Conservation (phyloP, 345 rosid genomes). For the Eucalyptus tenuipes region DNA sequence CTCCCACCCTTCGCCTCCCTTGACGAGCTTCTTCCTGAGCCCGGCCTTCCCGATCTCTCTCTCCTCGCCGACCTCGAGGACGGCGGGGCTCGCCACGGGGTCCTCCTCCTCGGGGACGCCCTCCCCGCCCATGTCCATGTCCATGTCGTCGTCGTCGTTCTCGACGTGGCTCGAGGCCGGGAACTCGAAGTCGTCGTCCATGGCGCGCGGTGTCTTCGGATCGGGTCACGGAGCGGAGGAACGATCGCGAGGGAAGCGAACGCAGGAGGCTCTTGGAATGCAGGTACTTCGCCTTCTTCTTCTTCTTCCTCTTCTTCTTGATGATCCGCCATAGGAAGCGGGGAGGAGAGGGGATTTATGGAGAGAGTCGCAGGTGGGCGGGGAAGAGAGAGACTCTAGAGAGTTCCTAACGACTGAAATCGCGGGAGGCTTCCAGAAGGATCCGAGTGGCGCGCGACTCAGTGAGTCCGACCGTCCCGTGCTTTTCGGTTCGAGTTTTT, state of each 20-base stretch:
- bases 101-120: conserved; percentile 7
- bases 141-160: conserved; percentile 1
- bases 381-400: neutral
- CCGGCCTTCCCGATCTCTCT: conserved; percentile 37
- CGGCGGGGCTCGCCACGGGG: neutral
- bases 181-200: conserved; percentile 34
- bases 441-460: neutral
- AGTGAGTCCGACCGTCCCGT: neutral
- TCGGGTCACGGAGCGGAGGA: rapidly evolving
- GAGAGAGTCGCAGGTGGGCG: neutral
- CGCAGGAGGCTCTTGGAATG: neutral
- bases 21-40: conserved; percentile 37
- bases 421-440: neutral
- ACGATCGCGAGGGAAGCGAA: neutral
- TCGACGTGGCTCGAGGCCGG: neutral
- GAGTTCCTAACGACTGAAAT: neutral
- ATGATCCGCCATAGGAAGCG: neutral
- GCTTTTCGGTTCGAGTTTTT: neutral
- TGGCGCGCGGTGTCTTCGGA: neutral
- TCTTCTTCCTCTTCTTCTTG: too few species aligned
- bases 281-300: neutral
- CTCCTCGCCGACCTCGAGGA: conserved; percentile 19
- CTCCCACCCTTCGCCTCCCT: conserved; percentile 33
- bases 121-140: conserved; percentile 2
- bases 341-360: neutral